Conservation (phyloP, 306 rosid genomes). For the Trifolium dubium region DNA sequence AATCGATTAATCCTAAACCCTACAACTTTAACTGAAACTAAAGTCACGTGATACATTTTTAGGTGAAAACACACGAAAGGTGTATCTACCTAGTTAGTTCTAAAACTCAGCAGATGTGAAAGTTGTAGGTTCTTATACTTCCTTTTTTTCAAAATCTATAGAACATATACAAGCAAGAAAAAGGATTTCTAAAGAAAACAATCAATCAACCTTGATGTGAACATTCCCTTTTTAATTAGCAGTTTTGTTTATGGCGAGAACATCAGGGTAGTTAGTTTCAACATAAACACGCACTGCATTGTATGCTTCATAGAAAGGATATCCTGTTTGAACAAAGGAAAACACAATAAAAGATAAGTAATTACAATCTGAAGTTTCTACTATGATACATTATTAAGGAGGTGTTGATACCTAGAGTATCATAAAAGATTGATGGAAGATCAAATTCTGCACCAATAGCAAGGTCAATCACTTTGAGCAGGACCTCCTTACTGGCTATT, state of each 20-base stretch:
- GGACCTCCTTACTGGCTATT: conserved; percentile 62
- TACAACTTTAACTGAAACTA: conserved; percentile 15
- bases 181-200: conserved; percentile 25
- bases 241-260: conserved; percentile 64
- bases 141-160: conserved; percentile 16
- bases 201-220: conserved; percentile 68
- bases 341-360: conserved; percentile 37
- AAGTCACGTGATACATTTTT: conserved; percentile 16
- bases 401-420: conserved; percentile 65
- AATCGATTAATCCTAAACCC: background rate
- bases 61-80: background rate
- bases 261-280: conserved; percentile 75
- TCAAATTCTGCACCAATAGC: conserved; percentile 74
- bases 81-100: background rate
- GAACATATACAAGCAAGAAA: conserved; percentile 16
- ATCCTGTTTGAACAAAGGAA: conserved; percentile 66
- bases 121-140: conserved; percentile 20
- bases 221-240: conserved; percentile 61
- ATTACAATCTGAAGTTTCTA: conserved; percentile 38
- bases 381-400: conserved; percentile 28
- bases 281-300: conserved; percentile 54
- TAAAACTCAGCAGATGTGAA: conserved; percentile 17
- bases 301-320: conserved; percentile 80
- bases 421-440: conserved; percentile 70
- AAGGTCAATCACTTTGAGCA: conserved; percentile 65